These are phyloP conservation scores for Elasticomyces elasticus DNA, from an alignment of 495 filamentous ascomycete species.

Conservation along the genomic window DNA sequence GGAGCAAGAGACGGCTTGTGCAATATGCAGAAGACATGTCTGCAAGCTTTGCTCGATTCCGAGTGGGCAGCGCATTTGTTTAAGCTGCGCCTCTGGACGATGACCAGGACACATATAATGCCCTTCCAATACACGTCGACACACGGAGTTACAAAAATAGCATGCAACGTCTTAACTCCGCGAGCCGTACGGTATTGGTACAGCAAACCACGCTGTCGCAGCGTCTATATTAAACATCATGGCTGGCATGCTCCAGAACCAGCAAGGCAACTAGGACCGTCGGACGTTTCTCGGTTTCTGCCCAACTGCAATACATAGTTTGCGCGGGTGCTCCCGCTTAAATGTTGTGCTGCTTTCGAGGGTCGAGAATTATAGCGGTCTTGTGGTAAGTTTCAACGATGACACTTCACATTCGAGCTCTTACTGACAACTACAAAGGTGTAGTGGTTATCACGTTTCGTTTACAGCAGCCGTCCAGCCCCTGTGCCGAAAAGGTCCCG, in stretches of 20 bases:
- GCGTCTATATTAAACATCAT: too few relatives aligned
- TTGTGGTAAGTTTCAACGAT: too few relatives aligned
- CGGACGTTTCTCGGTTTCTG: neutral
- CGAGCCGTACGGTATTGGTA: too few relatives aligned
- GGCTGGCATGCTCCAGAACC: neutral
- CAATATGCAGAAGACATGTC: slow-evolving; percentile 12
- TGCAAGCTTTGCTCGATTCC: slow-evolving; percentile 19
- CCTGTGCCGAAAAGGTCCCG: slow-evolving; percentile 22
- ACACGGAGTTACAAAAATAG: neutral
- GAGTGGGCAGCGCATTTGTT: slow-evolving; percentile 14
- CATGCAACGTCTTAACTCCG: neutral
- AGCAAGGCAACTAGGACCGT: neutral
- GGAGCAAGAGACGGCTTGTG: slow-evolving; percentile 11
- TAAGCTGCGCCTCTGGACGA: slow-evolving; percentile 12
- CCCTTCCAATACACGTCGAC: neutral
- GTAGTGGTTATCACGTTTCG: slow-evolving; percentile 29
- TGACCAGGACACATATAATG: neutral
- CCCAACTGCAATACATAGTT: neutral
- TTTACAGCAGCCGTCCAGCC: slow-evolving; percentile 19
- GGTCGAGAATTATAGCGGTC: neutral
- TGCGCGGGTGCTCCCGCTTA: slow-evolving; percentile 2
- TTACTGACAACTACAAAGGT: too few relatives aligned
- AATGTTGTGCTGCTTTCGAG: neutral
- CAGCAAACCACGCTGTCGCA: too few relatives aligned
- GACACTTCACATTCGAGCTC: too few relatives aligned